These are phyloP conservation scores for Cutaneotrichosporon cavernicola DNA, from an alignment of 1,284 basidiomycete genomes.

Conservation along the genomic window DNA sequence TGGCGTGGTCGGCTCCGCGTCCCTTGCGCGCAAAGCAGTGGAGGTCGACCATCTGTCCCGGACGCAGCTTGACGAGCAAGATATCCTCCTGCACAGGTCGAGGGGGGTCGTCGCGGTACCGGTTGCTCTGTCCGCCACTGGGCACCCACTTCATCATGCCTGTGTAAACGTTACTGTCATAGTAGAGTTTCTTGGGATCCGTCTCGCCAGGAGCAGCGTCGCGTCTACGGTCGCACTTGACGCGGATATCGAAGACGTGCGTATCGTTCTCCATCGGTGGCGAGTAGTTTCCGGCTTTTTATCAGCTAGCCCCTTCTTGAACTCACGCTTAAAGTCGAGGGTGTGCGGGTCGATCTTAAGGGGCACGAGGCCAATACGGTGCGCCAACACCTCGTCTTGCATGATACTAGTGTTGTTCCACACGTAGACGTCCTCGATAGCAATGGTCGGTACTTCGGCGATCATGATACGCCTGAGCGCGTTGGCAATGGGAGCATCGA, in stretches of 20 bases:
- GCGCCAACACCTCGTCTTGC: constrained; percentile 89
- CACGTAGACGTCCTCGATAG: constrained; percentile 90
- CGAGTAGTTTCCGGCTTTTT: constrained; percentile 56
- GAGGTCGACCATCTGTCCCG: constrained; percentile 74
- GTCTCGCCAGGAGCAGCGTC: constrained; percentile 60
- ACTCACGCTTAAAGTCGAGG: constrained; percentile 54
- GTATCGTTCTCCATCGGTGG: constrained; percentile 82
- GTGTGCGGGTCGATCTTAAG: constrained; percentile 77
- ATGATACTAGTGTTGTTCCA: constrained; percentile 96
- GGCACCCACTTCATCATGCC: constrained; percentile 78
- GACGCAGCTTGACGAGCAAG: constrained; percentile 88
- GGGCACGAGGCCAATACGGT: constrained; percentile 86
- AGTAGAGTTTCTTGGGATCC: constrained; percentile 66
- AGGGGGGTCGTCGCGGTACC: constrained; percentile 45
- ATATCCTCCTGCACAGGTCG: constrained; percentile 70
- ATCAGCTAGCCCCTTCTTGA: neutral
- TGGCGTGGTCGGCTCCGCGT: constrained; percentile 94
- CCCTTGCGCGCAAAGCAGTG: constrained; percentile 81
- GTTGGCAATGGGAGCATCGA: constrained; percentile 95
- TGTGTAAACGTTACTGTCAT: constrained; percentile 68
- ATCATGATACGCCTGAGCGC: constrained; percentile 88
- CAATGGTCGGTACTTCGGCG: constrained; percentile 90
- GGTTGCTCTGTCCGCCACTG: constrained; percentile 73
- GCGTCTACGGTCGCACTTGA: constrained; percentile 67
- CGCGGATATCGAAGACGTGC: constrained; percentile 77